Evolutionary conservation across 306 rosid genomes (phyloP).

Genomic region (Nissolia schottii): DNA sequence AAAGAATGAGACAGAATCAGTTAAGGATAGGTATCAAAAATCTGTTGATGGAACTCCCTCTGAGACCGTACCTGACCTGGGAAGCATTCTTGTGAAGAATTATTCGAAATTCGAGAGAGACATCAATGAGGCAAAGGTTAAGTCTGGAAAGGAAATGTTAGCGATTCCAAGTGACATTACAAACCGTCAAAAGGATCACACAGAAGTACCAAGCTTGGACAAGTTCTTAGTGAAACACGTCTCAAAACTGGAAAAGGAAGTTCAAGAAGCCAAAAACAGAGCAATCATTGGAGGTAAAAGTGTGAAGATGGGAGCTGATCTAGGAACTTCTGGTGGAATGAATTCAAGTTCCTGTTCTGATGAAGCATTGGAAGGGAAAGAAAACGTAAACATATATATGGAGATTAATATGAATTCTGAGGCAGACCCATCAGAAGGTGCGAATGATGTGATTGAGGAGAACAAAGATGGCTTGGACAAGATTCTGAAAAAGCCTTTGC

Average conservation of each 20-base stretch:
- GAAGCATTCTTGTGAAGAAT: slow-evolving; percentile 47
- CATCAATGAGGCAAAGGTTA: slow-evolving; percentile 38
- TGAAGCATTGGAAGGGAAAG: slow-evolving; percentile 51
- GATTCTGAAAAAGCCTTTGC: slow-evolving; percentile 58
- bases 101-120: slow-evolving; percentile 46
- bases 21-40: slow-evolving; percentile 23
- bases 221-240: slow-evolving; percentile 76
- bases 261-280: slow-evolving; percentile 75
- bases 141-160: slow-evolving; percentile 24
- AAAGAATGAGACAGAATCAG: slow-evolving; percentile 39
- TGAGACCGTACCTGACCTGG: slow-evolving; percentile 45
- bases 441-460: slow-evolving; percentile 3
- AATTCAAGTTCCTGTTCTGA: slow-evolving; percentile 21
- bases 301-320: slow-evolving; percentile 26
- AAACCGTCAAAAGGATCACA: slow-evolving; percentile 33
- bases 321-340: slow-evolving; percentile 17
- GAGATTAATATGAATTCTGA: neutral
- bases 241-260: slow-evolving; percentile 77
- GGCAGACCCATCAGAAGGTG: neutral
- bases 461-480: slow-evolving; percentile 53
- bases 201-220: slow-evolving; percentile 69
- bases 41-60: slow-evolving; percentile 26
- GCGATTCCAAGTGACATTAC: slow-evolving; percentile 21
- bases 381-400: slow-evolving; percentile 40
- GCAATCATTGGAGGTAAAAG: slow-evolving; percentile 23